Conservation (phyloP, 75 land plant species). For the Azolla pinnata region DNA sequence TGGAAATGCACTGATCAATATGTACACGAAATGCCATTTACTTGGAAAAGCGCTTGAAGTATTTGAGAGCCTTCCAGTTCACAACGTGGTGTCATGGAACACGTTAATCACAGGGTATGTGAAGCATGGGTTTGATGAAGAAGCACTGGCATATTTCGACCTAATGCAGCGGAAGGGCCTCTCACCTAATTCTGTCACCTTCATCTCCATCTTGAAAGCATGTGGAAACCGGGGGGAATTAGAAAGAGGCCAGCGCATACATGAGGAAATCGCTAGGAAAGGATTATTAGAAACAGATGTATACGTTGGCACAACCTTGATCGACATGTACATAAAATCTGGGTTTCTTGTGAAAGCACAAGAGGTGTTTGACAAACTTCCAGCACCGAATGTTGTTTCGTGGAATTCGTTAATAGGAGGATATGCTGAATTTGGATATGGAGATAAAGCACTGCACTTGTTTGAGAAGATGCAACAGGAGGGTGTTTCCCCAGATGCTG, state of each 20-base stretch:
- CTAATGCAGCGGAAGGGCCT: not conserved
- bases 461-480: constrained; percentile 6
- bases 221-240: not conserved
- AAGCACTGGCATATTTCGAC: constrained; percentile 3
- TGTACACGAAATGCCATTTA: not conserved
- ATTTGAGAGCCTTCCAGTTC: not conserved
- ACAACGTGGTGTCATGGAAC: constrained; percentile 12
- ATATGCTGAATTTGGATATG: constrained; percentile 10
- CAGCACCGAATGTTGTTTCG: not conserved
- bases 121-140: not conserved
- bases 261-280: not conserved
- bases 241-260: not conserved
- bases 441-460: constrained; percentile 5
- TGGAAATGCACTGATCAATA: no score
- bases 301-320: not conserved
- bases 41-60: not conserved
- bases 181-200: no score
- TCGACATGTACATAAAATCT: not conserved
- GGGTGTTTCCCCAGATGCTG: constrained; percentile 8
- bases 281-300: not conserved
- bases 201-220: no score
- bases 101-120: constrained; percentile 14
- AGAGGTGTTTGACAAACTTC: constrained; percentile 9
- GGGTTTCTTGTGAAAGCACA: not conserved
- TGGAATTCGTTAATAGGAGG: constrained; percentile 9